Evolutionary conservation across 192 early-diverging fungal genomes (phyloP), one percentile per base, ranked within the genome.

Genomic region (Backusella sp.): DNA sequence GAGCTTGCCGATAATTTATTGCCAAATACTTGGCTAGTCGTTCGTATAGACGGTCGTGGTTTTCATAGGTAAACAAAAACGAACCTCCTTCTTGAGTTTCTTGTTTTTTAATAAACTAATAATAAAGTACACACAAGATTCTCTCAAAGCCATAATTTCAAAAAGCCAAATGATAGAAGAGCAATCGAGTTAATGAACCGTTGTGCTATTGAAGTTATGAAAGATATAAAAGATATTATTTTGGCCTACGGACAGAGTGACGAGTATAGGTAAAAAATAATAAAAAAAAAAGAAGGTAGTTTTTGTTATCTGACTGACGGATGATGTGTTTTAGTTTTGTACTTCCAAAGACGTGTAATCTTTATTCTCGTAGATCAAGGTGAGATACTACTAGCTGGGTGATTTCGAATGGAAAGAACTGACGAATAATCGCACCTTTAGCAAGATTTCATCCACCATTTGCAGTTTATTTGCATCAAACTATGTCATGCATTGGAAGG

Each of bases 211-310:
- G 77, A 75, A 19, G 94, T 96, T n/a, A 93, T 97, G 92, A 82
- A 90, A 44, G 90, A 92, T 70, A 87, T 96, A 56, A 82, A 86
- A 14, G 95, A 96, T 79, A 91, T 96, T 65, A 83, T 93, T 35
- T 52, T 97, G 0, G 93, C 92, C 19, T 99, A 97, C 77, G 98
- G 97, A 23, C 90, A 99, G 83, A 94, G 92, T 78, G 97, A 99
- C 81, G 97, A 99, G 81, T 99, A 88, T 85, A 89, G 86, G 72
- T 90, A 85, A 70, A 14, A 62, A n/a, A 73, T 90, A 85, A 70
- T 6, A 6, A 3, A 41, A n/a, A 73, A 39, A n/a, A 9, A 9
- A 62, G 26, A 28, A 62, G 9, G 12, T 44, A 44, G 4, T 5
- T 19, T 17, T 17, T 9, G 4, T 44, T 44, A 44, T 44, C 42